Evolutionary conservation across 2,329 filamentous ascomycete genomes (phyloP), one percentile per base, ranked within the genome.

Genomic region (Aspergillus sclerotialis): DNA sequence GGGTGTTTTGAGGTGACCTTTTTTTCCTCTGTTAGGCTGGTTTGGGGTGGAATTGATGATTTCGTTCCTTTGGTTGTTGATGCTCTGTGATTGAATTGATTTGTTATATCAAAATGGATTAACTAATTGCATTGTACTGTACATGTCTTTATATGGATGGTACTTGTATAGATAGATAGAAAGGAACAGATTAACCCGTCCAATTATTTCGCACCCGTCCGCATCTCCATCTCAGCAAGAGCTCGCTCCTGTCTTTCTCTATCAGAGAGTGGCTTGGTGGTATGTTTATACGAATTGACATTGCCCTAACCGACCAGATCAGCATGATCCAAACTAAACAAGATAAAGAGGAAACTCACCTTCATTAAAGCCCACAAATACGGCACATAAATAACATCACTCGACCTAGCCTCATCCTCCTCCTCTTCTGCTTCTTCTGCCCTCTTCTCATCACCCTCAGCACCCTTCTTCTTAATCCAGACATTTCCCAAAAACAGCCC

Each of bases 401-500:
- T 54, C 7, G 43, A 39, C n/a, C 38, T 30, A 12, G 28, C 38
- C 33, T 24, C 40, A 28, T 44, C 35, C 14, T 34, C 38, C 19
- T 5, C 25, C 14, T 36, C 35, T 19, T 43, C 18, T n/a, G n/a
- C n/a, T n/a, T n/a, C n/a, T n/a, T n/a, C n/a, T n/a, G n/a, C n/a
- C n/a, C n/a, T n/a, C n/a, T n/a, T n/a, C n/a, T 36, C 38, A 5
- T 45, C 40, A 13, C 45, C 42, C 6, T 44, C 39, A 31, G 33
- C 45, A 19, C 35, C 46, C 34, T 41, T 45, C 12, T 54, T 54
- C 11, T 60, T 64, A 35, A 73, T 70, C 65, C 68, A 70, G 3
- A 73, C 70, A 56, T 75, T 74, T 0, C 72, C 72, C 40, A 75
- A 43, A 11, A 64, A 58, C 1, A 55, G 35, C n/a, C 64, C 61